Conservation (phyloP, 2,329 filamentous ascomycete species). For the Zymoseptoria pseudotritici region DNA sequence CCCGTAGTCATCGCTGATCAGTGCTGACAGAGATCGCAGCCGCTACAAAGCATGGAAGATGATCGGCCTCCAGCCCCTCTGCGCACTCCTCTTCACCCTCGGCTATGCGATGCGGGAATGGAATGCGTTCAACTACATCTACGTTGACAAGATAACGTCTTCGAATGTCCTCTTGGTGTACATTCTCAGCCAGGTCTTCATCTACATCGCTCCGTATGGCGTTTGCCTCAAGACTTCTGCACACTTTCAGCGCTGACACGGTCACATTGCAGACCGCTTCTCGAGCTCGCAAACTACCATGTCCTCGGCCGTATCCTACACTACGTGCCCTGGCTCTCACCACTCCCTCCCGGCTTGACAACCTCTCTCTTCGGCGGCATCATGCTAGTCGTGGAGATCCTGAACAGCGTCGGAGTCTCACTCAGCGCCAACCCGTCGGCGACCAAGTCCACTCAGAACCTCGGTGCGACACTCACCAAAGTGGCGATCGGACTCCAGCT, state of each 20-base stretch:
- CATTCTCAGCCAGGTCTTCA: not conserved
- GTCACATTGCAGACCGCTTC: not conserved
- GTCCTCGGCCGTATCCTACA: not conserved
- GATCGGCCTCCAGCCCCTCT: not conserved
- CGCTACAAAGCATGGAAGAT: not conserved
- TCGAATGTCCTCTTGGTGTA: not conserved
- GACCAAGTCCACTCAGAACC: too few species aligned
- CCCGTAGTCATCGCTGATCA: not conserved
- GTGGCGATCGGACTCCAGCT: too few species aligned
- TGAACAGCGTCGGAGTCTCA: not conserved
- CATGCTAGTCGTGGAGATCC: not conserved
- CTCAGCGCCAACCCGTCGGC: too few species aligned
- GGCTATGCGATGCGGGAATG: not conserved
- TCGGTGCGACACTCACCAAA: too few species aligned
- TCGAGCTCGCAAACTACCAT: not conserved
- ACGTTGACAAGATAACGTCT: not conserved
- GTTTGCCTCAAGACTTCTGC: too few species aligned
- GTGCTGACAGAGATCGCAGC: not conserved
- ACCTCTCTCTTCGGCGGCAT: not conserved
- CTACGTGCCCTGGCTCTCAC: not conserved
- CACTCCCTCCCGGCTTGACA: not conserved
- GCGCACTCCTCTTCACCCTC: not conserved
- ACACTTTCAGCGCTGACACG: too few species aligned
- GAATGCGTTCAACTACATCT: not conserved
- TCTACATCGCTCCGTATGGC: not conserved